These are phyloP conservation scores for Kwoniella europaea DNA, from an alignment of 768 basidiomycete genomes.

Conservation along the genomic window DNA sequence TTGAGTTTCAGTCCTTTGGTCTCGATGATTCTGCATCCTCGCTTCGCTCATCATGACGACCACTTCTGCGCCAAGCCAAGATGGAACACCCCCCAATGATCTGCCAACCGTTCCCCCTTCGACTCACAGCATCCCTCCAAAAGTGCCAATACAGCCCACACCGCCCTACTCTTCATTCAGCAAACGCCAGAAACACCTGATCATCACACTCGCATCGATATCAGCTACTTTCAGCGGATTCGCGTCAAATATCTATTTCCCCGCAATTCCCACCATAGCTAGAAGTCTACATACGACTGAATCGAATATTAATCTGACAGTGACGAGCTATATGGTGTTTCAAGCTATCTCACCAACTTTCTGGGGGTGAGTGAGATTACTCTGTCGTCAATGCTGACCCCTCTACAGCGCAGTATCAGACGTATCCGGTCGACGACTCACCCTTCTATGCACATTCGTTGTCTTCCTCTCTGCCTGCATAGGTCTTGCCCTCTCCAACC, in stretches of 20 bases:
- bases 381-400: constrained; percentile 1
- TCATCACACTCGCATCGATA: constrained; percentile 38
- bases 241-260: constrained; percentile 76
- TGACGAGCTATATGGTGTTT: constrained; percentile 61
- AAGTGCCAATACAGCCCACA: background rate
- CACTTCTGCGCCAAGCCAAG: no score
- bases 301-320: constrained; percentile 78
- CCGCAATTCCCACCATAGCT: constrained; percentile 73
- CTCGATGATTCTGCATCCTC: no score
- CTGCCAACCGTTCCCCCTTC: no score
- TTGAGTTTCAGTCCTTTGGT: no score
- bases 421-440: constrained; percentile 38
- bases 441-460: constrained; percentile 46
- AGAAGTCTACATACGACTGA: constrained; percentile 68
- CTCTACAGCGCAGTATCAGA: constrained; percentile 61
- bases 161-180: constrained; percentile 13
- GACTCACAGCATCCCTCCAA: background rate
- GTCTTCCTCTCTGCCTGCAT: constrained; percentile 72
- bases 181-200: constrained; percentile 11
- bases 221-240: constrained; percentile 59
- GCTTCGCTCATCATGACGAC: no score
- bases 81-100: no score
- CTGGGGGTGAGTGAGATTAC: constrained; percentile 70
- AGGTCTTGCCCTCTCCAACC: constrained; percentile 65
- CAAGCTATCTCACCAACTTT: constrained; percentile 61